Evolutionary conservation across 495 filamentous ascomycete genomes (phyloP).

Genomic region (Xylaria nigripes): DNA sequence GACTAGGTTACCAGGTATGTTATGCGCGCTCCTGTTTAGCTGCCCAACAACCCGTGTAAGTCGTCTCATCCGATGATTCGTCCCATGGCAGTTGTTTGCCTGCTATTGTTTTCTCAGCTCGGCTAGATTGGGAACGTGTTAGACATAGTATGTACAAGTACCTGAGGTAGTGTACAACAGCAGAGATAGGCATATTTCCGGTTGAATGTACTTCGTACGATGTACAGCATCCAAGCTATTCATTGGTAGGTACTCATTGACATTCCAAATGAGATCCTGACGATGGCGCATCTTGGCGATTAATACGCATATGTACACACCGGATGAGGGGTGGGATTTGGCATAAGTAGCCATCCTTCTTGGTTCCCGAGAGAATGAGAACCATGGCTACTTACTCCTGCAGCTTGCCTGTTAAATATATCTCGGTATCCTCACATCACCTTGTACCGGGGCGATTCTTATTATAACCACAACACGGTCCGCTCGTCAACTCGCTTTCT

Average conservation of each 20-base stretch:
- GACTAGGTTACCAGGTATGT: too few species aligned
- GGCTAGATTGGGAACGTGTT: constrained; percentile 16
- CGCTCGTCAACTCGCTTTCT: neutral
- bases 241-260: neutral
- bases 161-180: too few species aligned
- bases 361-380: constrained; percentile 16
- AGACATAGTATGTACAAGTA: constrained; percentile 1
- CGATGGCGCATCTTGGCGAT: constrained; percentile 16
- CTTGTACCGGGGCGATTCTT: neutral
- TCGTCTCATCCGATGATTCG: neutral
- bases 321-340: neutral
- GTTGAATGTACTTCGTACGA: too few species aligned
- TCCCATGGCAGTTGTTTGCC: constrained; percentile 1
- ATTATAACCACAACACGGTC: neutral
- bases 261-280: constrained; percentile 15
- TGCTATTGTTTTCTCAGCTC: constrained; percentile 8
- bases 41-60: neutral
- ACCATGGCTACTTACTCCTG: neutral
- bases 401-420: constrained; percentile 5
- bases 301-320: constrained; percentile 17
- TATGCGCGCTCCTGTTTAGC: neutral
- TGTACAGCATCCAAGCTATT: too few species aligned
- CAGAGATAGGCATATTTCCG: neutral
- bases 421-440: neutral
- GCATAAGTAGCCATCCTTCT: constrained; percentile 1